Evolutionary conservation across 139 green algal genomes (phyloP), one percentile per base, ranked within the genome.

Genomic region (Chara braunii): DNA sequence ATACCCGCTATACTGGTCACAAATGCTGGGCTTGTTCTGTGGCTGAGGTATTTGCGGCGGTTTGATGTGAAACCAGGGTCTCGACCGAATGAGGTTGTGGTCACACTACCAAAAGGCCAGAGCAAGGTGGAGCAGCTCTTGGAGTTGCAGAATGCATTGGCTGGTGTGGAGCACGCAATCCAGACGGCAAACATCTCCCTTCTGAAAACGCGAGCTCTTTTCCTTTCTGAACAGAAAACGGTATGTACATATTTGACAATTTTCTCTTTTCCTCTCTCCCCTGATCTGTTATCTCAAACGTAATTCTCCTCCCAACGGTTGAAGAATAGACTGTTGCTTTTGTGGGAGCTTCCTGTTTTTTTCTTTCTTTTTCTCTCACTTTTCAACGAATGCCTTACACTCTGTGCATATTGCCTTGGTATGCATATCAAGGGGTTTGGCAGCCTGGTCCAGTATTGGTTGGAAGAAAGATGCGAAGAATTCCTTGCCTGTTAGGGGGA

Each of bases 101-200:
- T 62, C 2, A 23, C 34, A 11, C 30, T 31, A 44, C 60, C 60
- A n/a, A 45, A 45, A n/a, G 29, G 32, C 8, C 28, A 59, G 42
- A 69, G 60, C 42, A 34, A 45, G 9, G 60, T 69, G 60, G 60
- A 60, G 42, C 60, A 69, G 60, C 43, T 69, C 22, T 24, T 69
- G 34, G 43, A 48, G 11, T 32, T 69, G 28, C 60, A 69, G 60
- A 18, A 23, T 12, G 60, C 60, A 24, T 32, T 69, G 0, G 60
- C 43, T 23, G 29, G 40, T 29, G 57, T 69, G 42, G 60, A 69
- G 26, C 32, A 32, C 1, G 43, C 60, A 3, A 59, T 69, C 0
- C 60, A 69, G 51, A 48, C 22, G 2, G 34, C 33, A 33, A 69
- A 69, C 43, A 69, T 69, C 7, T 45, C 60, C 12, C 60, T 69